These are phyloP conservation scores for Fagopyrum tataricum DNA, from an alignment of 148 eudicot genomes.

Conservation along the genomic window DNA sequence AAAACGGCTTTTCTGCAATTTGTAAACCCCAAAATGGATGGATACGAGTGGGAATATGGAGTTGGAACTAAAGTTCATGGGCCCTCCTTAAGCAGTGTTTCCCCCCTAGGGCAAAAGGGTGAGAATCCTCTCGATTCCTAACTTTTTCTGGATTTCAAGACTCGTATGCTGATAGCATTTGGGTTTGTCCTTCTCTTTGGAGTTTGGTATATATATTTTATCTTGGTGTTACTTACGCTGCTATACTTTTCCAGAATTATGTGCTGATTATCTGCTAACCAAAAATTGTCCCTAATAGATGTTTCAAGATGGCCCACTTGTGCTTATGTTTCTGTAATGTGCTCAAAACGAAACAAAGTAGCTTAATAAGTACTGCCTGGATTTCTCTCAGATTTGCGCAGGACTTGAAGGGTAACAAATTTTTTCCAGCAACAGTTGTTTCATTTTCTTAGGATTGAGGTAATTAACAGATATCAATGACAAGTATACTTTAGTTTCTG, in stretches of 20 bases:
- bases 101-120: neutral
- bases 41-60: neutral
- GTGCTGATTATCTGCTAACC: neutral
- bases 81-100: neutral
- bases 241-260: neutral
- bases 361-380: neutral
- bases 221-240: neutral
- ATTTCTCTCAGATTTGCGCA: neutral
- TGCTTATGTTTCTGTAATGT: neutral
- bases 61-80: constrained; percentile 10
- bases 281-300: neutral
- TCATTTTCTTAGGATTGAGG: neutral
- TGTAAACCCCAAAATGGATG: neutral
- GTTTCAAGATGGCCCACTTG: neutral
- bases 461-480: neutral
- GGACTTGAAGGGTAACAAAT: neutral
- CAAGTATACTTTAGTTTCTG: neutral
- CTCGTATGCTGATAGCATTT: neutral
- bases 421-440: neutral
- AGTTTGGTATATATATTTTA: neutral
- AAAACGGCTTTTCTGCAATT: neutral
- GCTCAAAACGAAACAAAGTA: neutral
- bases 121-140: neutral
- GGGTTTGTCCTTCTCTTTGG: neutral
- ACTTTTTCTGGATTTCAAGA: neutral